These are phyloP conservation scores for Gymnopilus dilepis DNA, from an alignment of 768 basidiomycete genomes.

Conservation along the genomic window DNA sequence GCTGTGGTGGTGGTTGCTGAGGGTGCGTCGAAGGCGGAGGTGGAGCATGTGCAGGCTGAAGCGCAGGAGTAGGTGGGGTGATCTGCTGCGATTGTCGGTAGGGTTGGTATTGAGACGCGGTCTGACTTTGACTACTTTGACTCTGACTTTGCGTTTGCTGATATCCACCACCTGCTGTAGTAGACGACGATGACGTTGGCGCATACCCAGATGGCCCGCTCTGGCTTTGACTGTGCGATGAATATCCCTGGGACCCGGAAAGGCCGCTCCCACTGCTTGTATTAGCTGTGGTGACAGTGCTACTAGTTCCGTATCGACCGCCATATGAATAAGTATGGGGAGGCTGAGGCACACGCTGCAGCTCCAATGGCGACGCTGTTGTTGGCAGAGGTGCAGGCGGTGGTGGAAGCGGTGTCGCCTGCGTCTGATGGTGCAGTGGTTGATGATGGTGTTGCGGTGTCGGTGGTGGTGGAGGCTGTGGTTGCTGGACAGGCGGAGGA, in stretches of 20 bases:
- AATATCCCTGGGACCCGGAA: background rate
- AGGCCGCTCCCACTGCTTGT: background rate
- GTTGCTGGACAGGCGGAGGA: constrained; percentile 1
- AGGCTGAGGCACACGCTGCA: constrained; percentile 31
- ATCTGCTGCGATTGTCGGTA: constrained; percentile 16
- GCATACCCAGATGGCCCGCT: background rate
- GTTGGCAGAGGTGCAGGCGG: constrained; percentile 24
- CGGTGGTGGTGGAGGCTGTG: background rate
- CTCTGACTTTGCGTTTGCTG: constrained; percentile 16
- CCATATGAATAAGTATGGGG: constrained; percentile 23
- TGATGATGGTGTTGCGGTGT: constrained; percentile 10
- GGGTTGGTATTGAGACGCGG: constrained; percentile 27
- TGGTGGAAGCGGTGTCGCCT: constrained; percentile 22
- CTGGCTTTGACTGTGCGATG: constrained; percentile 2
- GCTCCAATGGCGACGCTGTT: constrained; percentile 31
- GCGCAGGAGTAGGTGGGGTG: constrained; percentile 1
- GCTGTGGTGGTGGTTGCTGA: constrained; percentile 16
- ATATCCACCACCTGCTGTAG: background rate
- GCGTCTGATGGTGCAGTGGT: constrained; percentile 18
- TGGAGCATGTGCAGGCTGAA: background rate
- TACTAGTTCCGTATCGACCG: constrained; percentile 1
- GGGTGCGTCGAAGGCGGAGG: background rate
- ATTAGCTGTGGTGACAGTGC: background rate
- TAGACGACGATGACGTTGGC: background rate
- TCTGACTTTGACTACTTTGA: constrained; percentile 20